Evolutionary conservation across 768 basidiomycete genomes (phyloP).

Genomic region (Mycena pura): DNA sequence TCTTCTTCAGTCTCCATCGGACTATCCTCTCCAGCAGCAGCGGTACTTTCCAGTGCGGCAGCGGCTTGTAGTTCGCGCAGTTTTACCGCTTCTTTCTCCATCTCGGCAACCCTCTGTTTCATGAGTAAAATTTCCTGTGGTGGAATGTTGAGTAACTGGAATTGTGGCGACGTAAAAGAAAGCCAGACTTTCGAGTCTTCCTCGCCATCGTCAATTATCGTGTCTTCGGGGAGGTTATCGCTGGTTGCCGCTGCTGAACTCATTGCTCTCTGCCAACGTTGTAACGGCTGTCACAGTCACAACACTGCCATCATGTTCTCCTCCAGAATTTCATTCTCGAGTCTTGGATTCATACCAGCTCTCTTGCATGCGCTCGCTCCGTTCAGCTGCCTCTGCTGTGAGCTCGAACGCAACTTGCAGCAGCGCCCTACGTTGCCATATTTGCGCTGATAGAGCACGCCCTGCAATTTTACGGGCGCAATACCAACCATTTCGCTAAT

Average conservation of each 20-base stretch:
- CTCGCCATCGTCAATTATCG: conserved; percentile 62
- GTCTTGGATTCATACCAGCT: no score
- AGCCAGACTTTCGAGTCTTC: conserved; percentile 65
- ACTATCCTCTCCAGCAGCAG: conserved; percentile 56
- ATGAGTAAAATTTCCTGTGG: conserved; percentile 86
- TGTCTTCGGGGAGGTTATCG: conserved; percentile 32
- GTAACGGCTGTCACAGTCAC: no score
- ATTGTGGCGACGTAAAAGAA: neutral
- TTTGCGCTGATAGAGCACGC: no score
- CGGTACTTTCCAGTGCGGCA: conserved; percentile 62
- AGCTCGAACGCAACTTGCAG: no score
- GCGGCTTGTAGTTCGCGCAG: conserved; percentile 86
- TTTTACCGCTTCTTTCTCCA: conserved; percentile 91
- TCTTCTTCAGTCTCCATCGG: conserved; percentile 85
- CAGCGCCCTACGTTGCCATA: no score
- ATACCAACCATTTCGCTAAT: no score
- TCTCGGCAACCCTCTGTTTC: conserved; percentile 92
- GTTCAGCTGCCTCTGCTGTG: no score
- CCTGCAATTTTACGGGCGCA: no score
- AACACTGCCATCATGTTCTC: no score
- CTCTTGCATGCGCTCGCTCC: no score
- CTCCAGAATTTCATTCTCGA: no score
- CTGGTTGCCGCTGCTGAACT: conserved; percentile 10
- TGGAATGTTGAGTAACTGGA: conserved; percentile 21
- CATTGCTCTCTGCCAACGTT: no score